Evolutionary conservation across 192 early-diverging fungal species (phyloP).

Genomic region (Coemansia sp.): DNA sequence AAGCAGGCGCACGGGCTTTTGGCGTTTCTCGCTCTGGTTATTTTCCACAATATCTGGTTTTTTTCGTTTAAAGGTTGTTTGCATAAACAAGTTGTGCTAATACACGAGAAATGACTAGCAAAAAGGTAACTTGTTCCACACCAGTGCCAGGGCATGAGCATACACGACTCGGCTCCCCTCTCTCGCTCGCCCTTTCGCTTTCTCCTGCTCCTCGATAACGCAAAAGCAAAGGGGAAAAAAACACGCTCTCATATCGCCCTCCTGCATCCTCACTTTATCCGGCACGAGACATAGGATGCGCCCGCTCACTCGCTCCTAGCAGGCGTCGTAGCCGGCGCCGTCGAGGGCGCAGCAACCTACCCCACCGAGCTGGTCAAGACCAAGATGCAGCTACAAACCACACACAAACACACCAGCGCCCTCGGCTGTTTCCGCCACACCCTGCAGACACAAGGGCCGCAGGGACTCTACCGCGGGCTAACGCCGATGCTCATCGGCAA

Average conservation of each 20-base stretch:
- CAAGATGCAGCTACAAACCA: slow-evolving; percentile 83
- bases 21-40: not conserved
- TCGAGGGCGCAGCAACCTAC: slow-evolving; percentile 90
- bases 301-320: slow-evolving; percentile 70
- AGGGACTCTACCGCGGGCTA: slow-evolving; percentile 81
- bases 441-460: slow-evolving; percentile 66
- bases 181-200: too few species aligned
- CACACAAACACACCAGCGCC: slow-evolving; percentile 64
- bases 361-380: slow-evolving; percentile 97
- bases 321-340: slow-evolving; percentile 82
- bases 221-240: too few species aligned
- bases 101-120: not conserved
- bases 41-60: too few species aligned
- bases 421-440: slow-evolving; percentile 75
- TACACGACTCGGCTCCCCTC: too few species aligned
- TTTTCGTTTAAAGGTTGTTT: too few species aligned
- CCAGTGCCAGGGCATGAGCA: too few species aligned
- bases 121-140: not conserved
- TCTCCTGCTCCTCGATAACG: too few species aligned
- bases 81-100: not conserved
- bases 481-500: slow-evolving; percentile 90
- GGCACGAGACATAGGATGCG: slow-evolving; percentile 15
- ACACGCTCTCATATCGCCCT: too few species aligned
- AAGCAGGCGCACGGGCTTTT: not conserved
- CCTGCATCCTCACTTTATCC: too few species aligned